phyloP scores from a whole-genome alignment of 176 grass and related monocot species.

The Oryza longistaminata region DNA sequence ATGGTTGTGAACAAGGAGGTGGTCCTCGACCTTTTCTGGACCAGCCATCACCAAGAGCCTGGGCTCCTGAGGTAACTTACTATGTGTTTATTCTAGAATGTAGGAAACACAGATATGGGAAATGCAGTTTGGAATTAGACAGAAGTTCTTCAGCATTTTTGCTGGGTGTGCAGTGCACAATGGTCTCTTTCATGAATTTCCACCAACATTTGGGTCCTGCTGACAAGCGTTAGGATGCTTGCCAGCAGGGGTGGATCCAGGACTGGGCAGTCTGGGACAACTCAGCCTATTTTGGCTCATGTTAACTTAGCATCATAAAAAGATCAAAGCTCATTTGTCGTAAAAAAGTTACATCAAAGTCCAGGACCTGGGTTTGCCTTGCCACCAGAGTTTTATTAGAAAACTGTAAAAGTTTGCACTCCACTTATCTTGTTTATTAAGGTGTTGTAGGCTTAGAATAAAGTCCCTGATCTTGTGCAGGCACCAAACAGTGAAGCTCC shows the following conservation, averaged over 20 bases:
- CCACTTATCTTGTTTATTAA: conserved; percentile 20
- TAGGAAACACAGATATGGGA: background rate
- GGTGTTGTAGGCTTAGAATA: conserved; percentile 16
- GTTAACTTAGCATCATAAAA: background rate
- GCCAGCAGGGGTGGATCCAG: background rate
- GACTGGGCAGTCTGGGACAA: background rate
- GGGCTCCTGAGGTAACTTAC: conserved; percentile 60
- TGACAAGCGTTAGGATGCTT: background rate
- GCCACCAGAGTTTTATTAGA: background rate
- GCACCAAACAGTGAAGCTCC: conserved; percentile 38
- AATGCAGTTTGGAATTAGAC: background rate
- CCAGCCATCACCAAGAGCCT: conserved; percentile 53
- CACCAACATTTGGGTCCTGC: background rate
- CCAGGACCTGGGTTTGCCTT: background rate
- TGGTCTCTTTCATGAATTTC: conserved; percentile 17
- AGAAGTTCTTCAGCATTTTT: conserved; percentile 13
- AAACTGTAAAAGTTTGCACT: background rate
- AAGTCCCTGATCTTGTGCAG: conserved; percentile 35
- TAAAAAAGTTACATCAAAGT: background rate
- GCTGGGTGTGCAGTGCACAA: background rate
- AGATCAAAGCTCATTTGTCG: background rate
- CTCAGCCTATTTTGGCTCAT: background rate
- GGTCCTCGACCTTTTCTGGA: conserved; percentile 51
- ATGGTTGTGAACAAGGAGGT: conserved; percentile 53
- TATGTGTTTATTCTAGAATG: conserved; percentile 1